Evolutionary conservation across 1,284 basidiomycete genomes (phyloP).

Genomic region (Cutaneotrichosporon spelunceum): DNA sequence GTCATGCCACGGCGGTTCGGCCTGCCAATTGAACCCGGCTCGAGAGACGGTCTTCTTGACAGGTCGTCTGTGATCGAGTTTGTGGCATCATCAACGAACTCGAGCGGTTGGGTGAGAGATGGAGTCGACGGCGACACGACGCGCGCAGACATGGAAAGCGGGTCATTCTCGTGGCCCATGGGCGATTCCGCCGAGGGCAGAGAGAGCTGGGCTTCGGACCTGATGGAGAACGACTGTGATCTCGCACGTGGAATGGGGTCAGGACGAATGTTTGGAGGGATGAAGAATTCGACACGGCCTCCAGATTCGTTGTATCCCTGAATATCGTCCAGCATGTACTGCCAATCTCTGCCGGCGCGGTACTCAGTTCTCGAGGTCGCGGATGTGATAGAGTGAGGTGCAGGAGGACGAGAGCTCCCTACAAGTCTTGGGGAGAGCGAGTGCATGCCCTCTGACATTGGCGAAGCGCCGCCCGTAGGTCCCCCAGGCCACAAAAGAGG

Average conservation of each 20-base stretch:
- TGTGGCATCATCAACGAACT: not conserved
- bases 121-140: not conserved
- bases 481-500: not conserved
- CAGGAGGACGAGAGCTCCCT: not conserved
- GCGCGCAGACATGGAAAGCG: not conserved
- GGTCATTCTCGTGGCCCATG: not conserved
- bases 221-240: not conserved
- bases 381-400: not conserved
- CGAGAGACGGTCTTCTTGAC: conserved; percentile 15
- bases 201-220: conserved; percentile 12
- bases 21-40: not conserved
- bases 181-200: conserved; percentile 6
- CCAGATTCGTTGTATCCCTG: conserved; percentile 33
- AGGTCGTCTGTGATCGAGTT: not conserved
- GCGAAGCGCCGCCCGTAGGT: not conserved
- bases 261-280: conserved; percentile 28
- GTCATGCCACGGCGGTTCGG: not conserved
- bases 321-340: conserved; percentile 41
- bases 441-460: not conserved
- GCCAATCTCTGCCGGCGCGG: conserved; percentile 30
- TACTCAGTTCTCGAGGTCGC: conserved; percentile 6
- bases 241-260: not conserved
- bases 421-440: not conserved
- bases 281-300: conserved; percentile 44
- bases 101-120: conserved; percentile 5